Conservation (phyloP, 768 basidiomycete species). For the Phanerochaete carnosa region DNA sequence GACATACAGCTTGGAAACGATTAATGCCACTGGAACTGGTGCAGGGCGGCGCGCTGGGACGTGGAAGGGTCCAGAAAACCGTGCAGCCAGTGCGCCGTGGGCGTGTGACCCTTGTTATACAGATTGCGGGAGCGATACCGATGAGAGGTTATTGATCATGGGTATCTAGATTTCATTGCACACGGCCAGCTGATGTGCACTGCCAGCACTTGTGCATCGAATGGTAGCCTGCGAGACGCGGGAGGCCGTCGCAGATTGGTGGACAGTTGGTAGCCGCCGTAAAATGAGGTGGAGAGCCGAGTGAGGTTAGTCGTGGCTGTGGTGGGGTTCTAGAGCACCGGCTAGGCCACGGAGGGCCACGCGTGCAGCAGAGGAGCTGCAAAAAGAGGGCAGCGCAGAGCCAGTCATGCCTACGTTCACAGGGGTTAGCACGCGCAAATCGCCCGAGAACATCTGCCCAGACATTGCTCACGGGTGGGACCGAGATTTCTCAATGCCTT, state of each 20-base stretch:
- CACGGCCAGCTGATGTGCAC: too few species aligned
- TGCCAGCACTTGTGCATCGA: too few species aligned
- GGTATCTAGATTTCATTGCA: too few species aligned
- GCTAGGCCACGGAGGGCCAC: neutral
- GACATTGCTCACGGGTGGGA: neutral
- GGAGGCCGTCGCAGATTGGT: too few species aligned
- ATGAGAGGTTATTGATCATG: neutral
- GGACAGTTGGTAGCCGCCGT: too few species aligned
- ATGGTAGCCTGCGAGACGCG: too few species aligned
- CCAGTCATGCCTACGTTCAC: neutral
- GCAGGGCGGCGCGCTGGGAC: neutral
- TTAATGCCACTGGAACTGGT: too few species aligned
- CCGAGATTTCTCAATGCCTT: neutral
- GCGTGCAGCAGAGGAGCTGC: neutral
- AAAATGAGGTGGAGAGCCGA: neutral
- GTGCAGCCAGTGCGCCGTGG: neutral
- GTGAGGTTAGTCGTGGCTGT: neutral
- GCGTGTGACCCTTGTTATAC: neutral
- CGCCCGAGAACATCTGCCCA: neutral
- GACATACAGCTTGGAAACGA: too few species aligned
- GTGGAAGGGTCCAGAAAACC: neutral
- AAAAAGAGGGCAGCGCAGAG: neutral
- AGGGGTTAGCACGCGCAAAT: neutral
- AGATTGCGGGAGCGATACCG: neutral
- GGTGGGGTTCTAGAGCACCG: neutral